Evolutionary conservation across 441 rosid genomes (phyloP).

Genomic region (Pelargonium cotyledonis): DNA sequence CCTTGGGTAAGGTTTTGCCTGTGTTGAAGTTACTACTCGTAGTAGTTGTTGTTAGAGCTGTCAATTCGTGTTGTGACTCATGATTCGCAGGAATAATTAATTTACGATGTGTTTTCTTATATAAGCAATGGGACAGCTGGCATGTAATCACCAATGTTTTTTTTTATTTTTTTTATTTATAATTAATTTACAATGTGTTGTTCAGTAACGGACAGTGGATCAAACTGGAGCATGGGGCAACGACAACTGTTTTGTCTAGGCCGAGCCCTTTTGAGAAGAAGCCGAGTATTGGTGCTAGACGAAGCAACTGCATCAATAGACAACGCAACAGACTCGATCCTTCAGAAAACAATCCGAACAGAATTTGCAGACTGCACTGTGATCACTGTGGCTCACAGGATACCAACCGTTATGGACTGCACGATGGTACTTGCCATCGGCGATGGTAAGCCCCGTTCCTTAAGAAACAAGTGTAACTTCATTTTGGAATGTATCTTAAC

Average conservation of each 20-base stretch:
- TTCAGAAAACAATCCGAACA: not conserved
- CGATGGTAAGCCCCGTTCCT: conserved; percentile 50
- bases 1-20: conserved; percentile 41
- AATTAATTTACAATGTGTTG: not conserved
- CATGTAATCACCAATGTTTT: no score
- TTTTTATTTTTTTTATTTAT: no score
- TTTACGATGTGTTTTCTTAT: no score
- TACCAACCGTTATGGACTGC: conserved; percentile 95
- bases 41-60: no score
- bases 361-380: conserved; percentile 80
- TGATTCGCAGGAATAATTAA: not conserved
- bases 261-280: conserved; percentile 75
- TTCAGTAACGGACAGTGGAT: conserved; percentile 75
- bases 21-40: not conserved
- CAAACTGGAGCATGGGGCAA: conserved; percentile 98
- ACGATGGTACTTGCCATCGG: conserved; percentile 75
- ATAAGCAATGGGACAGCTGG: no score
- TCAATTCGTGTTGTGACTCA: no score
- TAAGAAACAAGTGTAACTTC: not conserved
- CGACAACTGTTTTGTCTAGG: conserved; percentile 85
- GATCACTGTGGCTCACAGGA: conserved; percentile 87
- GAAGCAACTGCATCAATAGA: conserved; percentile 40
- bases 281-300: conserved; percentile 71
- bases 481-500: not conserved
- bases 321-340: not conserved